These are phyloP conservation scores for Pyricularia pennisetigena DNA, from an alignment of 2,329 filamentous ascomycete species.

Conservation along the genomic window DNA sequence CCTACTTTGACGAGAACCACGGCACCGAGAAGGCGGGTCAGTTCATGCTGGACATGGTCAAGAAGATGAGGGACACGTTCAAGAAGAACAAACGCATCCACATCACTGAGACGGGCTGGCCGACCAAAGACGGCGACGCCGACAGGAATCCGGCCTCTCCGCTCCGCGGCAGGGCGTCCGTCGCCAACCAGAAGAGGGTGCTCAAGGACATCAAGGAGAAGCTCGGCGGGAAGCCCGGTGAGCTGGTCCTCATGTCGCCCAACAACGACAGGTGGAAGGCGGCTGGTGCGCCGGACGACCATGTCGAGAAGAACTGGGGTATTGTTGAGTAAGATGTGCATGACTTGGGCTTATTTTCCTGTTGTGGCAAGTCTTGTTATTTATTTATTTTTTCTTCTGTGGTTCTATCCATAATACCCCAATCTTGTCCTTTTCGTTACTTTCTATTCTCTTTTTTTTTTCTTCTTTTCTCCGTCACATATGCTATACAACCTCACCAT, in stretches of 20 bases:
- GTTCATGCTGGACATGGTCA: constrained; percentile 43
- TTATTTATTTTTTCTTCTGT: background rate
- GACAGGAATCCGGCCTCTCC: constrained; percentile 14
- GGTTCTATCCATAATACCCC: background rate
- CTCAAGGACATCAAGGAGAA: constrained; percentile 51
- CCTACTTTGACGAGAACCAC: constrained; percentile 63
- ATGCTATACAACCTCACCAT: background rate
- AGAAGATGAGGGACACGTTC: background rate
- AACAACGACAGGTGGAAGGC: constrained; percentile 77
- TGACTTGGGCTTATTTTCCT: background rate
- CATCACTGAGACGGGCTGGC: constrained; percentile 82
- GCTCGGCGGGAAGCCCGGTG: constrained; percentile 35
- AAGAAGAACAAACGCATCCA: constrained; percentile 46
- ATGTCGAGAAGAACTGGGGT: constrained; percentile 72
- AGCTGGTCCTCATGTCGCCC: constrained; percentile 66
- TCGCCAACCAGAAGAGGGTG: constrained; percentile 56
- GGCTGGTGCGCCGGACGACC: constrained; percentile 41
- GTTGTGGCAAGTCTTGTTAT: background rate
- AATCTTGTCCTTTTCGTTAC: background rate
- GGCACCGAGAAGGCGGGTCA: constrained; percentile 48
- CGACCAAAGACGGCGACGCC: constrained; percentile 44
- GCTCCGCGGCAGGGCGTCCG: constrained; percentile 37
- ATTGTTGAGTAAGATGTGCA: constrained; percentile 22
- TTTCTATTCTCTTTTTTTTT: background rate
- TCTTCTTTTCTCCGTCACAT: background rate